These are phyloP conservation scores for Cyclospora cayetanensis DNA, from an alignment of 169 alveolate genomes.

Conservation along the genomic window DNA sequence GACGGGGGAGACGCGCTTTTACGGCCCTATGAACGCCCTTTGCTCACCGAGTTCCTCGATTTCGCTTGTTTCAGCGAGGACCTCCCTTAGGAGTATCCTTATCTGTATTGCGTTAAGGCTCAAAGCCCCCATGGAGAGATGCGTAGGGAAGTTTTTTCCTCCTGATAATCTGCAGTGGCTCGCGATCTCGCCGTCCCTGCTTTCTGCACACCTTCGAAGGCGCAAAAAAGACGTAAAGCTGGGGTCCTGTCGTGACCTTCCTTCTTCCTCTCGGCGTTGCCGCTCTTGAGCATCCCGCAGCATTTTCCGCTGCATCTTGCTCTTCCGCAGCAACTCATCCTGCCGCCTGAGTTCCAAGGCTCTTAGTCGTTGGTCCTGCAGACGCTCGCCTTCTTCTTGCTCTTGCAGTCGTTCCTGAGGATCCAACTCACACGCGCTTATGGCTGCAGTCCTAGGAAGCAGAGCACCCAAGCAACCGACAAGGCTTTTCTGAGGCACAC, in stretches of 20 bases:
- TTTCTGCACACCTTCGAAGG: not conserved
- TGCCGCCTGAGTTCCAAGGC: not conserved
- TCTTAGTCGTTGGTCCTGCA: not conserved
- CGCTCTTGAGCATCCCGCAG: constrained; percentile 21
- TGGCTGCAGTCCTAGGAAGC: too few relatives aligned
- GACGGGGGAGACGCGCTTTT: too few relatives aligned
- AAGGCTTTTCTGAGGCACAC: too few relatives aligned
- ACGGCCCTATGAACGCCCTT: too few relatives aligned
- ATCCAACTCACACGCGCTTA: too few relatives aligned
- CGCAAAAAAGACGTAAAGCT: not conserved
- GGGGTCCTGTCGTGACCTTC: not conserved
- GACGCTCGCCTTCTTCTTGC: constrained; percentile 13
- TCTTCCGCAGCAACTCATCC: not conserved
- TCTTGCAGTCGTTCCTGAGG: constrained; percentile 13
- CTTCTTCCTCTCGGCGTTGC: not conserved
- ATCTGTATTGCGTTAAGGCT: not conserved
- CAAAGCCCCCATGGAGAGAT: not conserved
- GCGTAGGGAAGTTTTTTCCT: not conserved
- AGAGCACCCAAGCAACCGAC: too few relatives aligned
- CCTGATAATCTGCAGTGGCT: not conserved
- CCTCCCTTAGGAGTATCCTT: not conserved
- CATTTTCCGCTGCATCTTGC: not conserved
- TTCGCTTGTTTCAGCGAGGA: not conserved
- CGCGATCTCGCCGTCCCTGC: not conserved
- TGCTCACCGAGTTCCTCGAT: constrained; percentile 5